These are phyloP conservation scores for Sisymbrium irio DNA, from an alignment of 345 rosid genomes.

Conservation along the genomic window DNA sequence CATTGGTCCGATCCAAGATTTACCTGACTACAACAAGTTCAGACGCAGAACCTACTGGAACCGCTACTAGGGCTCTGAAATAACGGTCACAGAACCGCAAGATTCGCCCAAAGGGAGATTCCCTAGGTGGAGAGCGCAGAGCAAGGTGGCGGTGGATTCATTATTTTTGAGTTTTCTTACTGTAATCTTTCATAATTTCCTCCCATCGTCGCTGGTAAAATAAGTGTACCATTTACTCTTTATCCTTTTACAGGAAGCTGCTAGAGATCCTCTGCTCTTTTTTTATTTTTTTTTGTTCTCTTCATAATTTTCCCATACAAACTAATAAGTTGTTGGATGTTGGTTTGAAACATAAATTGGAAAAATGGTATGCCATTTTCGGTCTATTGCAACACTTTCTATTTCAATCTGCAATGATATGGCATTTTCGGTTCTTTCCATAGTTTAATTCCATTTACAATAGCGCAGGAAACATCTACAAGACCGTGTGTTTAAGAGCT, in stretches of 20 bases:
- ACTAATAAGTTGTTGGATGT: constrained; percentile 20
- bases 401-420: no score
- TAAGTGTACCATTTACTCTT: constrained; percentile 27
- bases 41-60: constrained; percentile 98
- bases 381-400: no score
- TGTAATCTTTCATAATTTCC: constrained; percentile 22
- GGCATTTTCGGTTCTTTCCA: neutral
- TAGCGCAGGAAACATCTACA: neutral
- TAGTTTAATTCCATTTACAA: neutral
- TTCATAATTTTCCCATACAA: constrained; percentile 16
- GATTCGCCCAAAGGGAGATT: constrained; percentile 11
- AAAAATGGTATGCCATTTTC: no score
- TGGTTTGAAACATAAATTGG: neutral
- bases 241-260: constrained; percentile 15
- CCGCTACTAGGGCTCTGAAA: constrained; percentile 57
- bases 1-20: constrained; percentile 85
- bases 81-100: constrained; percentile 6
- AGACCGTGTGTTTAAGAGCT: neutral
- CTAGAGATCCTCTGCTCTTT: constrained; percentile 23
- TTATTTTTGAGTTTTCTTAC: constrained; percentile 21
- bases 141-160: constrained; percentile 25
- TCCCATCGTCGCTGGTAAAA: constrained; percentile 29
- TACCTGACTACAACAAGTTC: constrained; percentile 98
- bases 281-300: neutral
- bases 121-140: constrained; percentile 18